These are phyloP conservation scores for Excoecaria agallocha DNA, from an alignment of 345 rosid genomes.

Conservation along the genomic window DNA sequence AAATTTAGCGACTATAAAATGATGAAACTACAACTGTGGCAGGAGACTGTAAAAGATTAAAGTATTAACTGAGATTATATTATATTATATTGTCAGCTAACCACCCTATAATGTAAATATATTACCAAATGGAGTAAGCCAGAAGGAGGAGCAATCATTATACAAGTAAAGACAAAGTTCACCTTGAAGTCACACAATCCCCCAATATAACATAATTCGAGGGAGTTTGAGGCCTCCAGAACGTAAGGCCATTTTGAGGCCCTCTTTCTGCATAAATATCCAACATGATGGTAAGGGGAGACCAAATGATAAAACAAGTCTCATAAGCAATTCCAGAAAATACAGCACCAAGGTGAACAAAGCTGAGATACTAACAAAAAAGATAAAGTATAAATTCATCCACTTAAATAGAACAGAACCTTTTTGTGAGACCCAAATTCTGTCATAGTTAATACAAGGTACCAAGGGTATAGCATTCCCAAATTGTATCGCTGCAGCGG, in stretches of 20 bases:
- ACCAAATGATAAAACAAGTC: conserved; percentile 1
- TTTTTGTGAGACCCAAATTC: conserved; percentile 84
- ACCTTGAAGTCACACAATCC: conserved; percentile 98
- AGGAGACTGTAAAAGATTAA: background rate
- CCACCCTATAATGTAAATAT: background rate
- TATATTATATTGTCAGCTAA: background rate
- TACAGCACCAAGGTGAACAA: conserved; percentile 1
- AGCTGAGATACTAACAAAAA: background rate
- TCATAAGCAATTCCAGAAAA: conserved; percentile 1
- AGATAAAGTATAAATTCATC: background rate
- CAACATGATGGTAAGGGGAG: conserved; percentile 10
- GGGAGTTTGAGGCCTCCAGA: conserved; percentile 98
- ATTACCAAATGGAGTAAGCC: background rate
- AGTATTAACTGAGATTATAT: background rate
- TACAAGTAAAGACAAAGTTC: background rate
- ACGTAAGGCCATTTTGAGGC: conserved; percentile 66
- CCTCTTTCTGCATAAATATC: conserved; percentile 59
- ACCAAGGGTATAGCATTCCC: conserved; percentile 82
- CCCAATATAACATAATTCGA: conserved; percentile 91
- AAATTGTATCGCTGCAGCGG: conserved; percentile 71
- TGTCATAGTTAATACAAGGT: conserved; percentile 79
- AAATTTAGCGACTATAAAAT: background rate
- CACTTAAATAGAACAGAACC: conserved; percentile 45
- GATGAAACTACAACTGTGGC: background rate
- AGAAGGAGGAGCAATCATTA: background rate